These are phyloP conservation scores for Stygiomarasmius scandens DNA, from an alignment of 1,284 basidiomycete species.

Conservation along the genomic window DNA sequence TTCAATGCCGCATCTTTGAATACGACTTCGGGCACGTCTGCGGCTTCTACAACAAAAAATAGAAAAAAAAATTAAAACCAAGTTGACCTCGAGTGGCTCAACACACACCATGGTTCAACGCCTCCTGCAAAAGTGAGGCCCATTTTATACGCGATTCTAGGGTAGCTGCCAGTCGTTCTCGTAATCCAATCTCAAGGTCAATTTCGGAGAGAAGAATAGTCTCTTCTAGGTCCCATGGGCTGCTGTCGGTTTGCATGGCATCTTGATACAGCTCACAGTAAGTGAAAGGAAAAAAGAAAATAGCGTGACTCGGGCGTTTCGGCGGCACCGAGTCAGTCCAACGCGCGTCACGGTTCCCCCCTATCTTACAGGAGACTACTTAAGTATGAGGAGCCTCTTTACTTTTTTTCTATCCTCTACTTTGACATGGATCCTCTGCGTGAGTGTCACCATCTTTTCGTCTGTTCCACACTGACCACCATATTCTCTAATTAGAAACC, in stretches of 20 bases:
- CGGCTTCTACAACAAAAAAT: slow-evolving; percentile 3
- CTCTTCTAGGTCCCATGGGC: slow-evolving; percentile 2
- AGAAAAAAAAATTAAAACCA: slow-evolving; percentile 3
- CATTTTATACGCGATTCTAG: slow-evolving; percentile 67
- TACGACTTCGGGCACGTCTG: slow-evolving; percentile 21
- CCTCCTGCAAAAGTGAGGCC: slow-evolving; percentile 61
- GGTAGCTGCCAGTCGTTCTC: slow-evolving; percentile 55
- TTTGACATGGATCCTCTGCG: too few species aligned
- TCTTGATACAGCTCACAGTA: neutral
- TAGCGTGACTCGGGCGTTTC: too few species aligned
- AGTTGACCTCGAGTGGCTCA: slow-evolving; percentile 3
- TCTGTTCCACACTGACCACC: too few species aligned
- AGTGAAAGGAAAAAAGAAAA: too few species aligned
- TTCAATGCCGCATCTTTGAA: slow-evolving; percentile 59
- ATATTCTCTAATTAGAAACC: too few species aligned
- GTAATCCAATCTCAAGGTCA: slow-evolving; percentile 64
- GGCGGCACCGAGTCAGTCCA: too few species aligned
- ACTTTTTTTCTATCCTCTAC: too few species aligned
- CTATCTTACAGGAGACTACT: too few species aligned
- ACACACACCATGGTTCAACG: slow-evolving; percentile 39
- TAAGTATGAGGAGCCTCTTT: too few species aligned
- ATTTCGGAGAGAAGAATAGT: slow-evolving; percentile 45
- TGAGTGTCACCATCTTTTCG: too few species aligned
- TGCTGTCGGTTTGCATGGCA: neutral
- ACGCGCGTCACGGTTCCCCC: too few species aligned